Evolutionary conservation across 2,329 filamentous ascomycete species (phyloP), one percentile per base, ranked within the genome.

Genomic region (Kalmusia sp.): DNA sequence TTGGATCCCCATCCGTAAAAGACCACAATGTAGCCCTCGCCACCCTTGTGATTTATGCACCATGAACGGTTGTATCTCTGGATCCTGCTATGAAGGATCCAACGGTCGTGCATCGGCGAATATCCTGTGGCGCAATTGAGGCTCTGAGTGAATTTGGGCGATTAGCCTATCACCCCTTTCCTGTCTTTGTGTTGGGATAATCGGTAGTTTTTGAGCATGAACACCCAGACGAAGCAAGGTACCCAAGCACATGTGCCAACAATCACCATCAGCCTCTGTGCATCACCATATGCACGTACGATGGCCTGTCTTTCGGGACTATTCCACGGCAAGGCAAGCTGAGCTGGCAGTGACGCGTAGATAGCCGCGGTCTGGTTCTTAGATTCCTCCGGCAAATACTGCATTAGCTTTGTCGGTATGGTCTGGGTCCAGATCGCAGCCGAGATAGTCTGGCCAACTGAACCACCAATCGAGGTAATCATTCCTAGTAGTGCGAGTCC

Each of bases 301-400:
- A 74, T 67, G 6, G 69, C 73, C 4, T 74, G 63, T 5, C 85
- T 69, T 21, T 77, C 79, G 0, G 77, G 71, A 2, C 71, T 79
- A 1, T 82, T 83, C 28, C 76, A 61, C 0, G 73, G 69, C 58
- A 83, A 85, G 4, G 64, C 68, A n/a, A 87, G 67, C 56, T 89
- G 87, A 3, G 73, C 75, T 1, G 75, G 75, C 17, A 87, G 62
- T 62, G 79, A 78, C 22, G 78, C 76, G 56, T 38, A 38, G 17
- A 9, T 38, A 9, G 34, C 6, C 12, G 12, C 27, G 27, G 12
- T 28, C 1, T 28, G 27, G 7, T 28, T 28, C 27, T 28, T 12
- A 12, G 27, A 28, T 28, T 7, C 12, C 27, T 28, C 27, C 27
- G 27, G 27, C 12, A 28, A 28, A 28, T 28, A 28, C 6, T 28